Base-by-base conservation (phyloP, 2,329 filamentous ascomycete genomes). In the Arthrinium puccinioides region DNA sequence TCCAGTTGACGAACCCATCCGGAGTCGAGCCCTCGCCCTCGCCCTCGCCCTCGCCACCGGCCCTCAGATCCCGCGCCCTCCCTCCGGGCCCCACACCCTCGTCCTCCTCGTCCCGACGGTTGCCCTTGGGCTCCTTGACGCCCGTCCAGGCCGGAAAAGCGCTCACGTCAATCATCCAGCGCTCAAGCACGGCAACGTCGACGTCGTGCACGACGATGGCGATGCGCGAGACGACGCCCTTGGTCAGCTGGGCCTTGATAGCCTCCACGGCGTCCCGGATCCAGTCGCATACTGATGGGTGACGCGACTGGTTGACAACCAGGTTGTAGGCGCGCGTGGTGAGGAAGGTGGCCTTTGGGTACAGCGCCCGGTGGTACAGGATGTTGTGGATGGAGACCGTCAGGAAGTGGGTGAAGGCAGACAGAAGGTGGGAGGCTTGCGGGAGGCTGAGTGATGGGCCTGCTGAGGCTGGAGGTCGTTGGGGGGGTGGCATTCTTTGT, bases 251-350 rank as follows among this genome's bases (percentile, higher is more conserved):
- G 4, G 67, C 69, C 42, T 76, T 70, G 16, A 88, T 75, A 24
- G 87, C 83, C 44, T 79, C 67, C 28, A 92, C 76, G 47, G 88
- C 87, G 57, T 92, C 84, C 54, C 72, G 76, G 60, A 95, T 79
- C 84, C 89, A 96, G 51, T 78, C 67, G 69, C 87, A 94, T 46
- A 95, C 84, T 49, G 77, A 76, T 0, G 89, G 87, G 60, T 95
- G 88, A 40, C 88, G 83, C 42, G 79, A 90, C 57, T 95, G 88
- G 51, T 84, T 82, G 31, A 94, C 83, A 21, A 87, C 75, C 41
- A 87, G 80, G 63, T 90, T 88, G 69, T 89, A 89, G 51, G 86
- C 87, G 45, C 83, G 77, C 26, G 82, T 76, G 28, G 82, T 78
- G 40, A 90, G 74, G 63, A 95, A 96, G 24, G 87, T 86, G 20